phyloP scores from a whole-genome alignment of 805 yeast genomes.

The Pichia paraexigua region DNA sequence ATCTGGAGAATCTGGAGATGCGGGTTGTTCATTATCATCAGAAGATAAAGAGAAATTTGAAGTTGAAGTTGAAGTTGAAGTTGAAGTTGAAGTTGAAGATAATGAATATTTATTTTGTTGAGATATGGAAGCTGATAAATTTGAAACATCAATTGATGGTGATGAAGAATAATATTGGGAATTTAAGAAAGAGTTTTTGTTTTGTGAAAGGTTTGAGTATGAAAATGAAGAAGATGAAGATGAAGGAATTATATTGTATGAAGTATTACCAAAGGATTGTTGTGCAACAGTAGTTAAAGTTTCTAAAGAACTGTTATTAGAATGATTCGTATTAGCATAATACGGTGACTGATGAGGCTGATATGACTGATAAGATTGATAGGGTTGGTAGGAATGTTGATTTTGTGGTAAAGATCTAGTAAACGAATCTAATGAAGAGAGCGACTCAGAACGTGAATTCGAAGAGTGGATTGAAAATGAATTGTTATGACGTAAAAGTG shows the following conservation, averaged over 20 bases:
- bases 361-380: neutral
- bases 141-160: neutral
- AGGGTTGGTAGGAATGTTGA: neutral
- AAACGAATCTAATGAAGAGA: conserved; percentile 11
- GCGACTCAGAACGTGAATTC: conserved; percentile 8
- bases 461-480: neutral
- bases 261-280: conserved; percentile 7
- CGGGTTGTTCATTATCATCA: neutral
- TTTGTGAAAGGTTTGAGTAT: neutral
- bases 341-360: neutral
- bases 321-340: neutral
- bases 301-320: conserved; percentile 1
- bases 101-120: neutral
- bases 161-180: conserved; percentile 1
- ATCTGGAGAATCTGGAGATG: neutral
- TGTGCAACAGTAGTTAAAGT: conserved; percentile 11
- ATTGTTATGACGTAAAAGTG: conserved; percentile 6
- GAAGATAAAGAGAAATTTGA: neutral
- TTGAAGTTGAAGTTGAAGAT: neutral
- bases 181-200: conserved; percentile 1
- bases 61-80: neutral
- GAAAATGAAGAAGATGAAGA: neutral
- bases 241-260: neutral
- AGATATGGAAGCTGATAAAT: conserved; percentile 3
- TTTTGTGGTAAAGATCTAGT: neutral